These are phyloP conservation scores for Yarrowia hollandica DNA, from an alignment of 805 yeast species.

Conservation along the genomic window DNA sequence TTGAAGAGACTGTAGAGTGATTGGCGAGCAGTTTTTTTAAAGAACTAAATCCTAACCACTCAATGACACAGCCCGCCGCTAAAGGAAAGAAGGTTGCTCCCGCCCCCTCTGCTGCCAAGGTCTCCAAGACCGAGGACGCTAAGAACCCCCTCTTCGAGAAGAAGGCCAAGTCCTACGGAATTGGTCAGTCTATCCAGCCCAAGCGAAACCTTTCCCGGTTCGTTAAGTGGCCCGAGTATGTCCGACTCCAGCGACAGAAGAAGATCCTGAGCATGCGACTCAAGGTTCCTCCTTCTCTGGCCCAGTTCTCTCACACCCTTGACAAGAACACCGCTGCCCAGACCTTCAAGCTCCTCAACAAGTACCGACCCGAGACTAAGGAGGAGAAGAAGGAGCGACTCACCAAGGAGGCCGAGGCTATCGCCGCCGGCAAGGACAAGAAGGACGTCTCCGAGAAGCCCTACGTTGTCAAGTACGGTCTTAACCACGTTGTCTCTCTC, in stretches of 20 bases:
- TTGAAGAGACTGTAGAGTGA: constrained; percentile 42
- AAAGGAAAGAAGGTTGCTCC: constrained; percentile 80
- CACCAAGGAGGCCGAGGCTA: constrained; percentile 97
- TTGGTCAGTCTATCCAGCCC: constrained; percentile 95
- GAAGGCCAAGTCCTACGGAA: constrained; percentile 90
- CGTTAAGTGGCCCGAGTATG: constrained; percentile 99
- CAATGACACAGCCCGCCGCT: constrained; percentile 45
- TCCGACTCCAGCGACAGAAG: constrained; percentile 98
- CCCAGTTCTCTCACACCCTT: constrained; percentile 93
- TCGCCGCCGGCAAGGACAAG: constrained; percentile 96
- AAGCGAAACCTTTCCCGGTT: constrained; percentile 94
- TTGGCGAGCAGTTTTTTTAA: constrained; percentile 26
- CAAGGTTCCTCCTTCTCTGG: constrained; percentile 98
- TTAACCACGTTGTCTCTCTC: constrained; percentile 97
- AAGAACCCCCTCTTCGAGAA: constrained; percentile 88
- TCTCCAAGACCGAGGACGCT: constrained; percentile 35
- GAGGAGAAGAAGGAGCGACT: constrained; percentile 99
- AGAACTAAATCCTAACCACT: constrained; percentile 34
- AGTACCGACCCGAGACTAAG: constrained; percentile 97
- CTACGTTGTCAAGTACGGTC: constrained; percentile 95
- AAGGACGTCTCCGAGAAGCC: constrained; percentile 98
- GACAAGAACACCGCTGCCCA: constrained; percentile 99
- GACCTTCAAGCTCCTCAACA: constrained; percentile 95
- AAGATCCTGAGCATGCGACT: constrained; percentile 92
- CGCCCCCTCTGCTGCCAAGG: constrained; percentile 88